Evolutionary conservation across 495 filamentous ascomycete genomes (phyloP), one percentile per base, ranked within the genome.

Genomic region (Lasiosphaeria miniovina): DNA sequence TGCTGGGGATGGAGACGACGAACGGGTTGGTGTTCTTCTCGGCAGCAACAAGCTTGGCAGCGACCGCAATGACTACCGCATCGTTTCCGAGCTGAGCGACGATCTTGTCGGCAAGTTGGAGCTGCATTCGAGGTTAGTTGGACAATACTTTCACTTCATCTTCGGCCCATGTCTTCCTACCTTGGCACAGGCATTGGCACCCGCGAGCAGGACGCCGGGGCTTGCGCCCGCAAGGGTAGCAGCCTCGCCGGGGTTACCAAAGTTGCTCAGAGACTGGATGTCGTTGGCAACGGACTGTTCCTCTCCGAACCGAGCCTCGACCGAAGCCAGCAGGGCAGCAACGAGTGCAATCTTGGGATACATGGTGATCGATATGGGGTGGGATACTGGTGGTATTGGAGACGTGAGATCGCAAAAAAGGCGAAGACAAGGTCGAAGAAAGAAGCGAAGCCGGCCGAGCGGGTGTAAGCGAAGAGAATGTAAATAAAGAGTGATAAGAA

Each of bases 11-110:
- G 41, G 65, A 68, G 49, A 79, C 76, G 33, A 65, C 78, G 59
- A 84, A 86, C 43, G 81, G 81, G 74, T 88, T 88, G 76, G 83
- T 83, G 79, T 88, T 87, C 74, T 86, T 82, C 76, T 88, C 85
- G n/a, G 84, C 83, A 11, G 78, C 79, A 6, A 88, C 84, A 0
- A 87, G 74, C 8, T 75, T 79, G 53, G 78, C 78, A 36, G 85
- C 85, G 5, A 79, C 85, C 9, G 76, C 73, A 54, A 87, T 75
- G 53, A 82, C 84, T 58, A 72, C 68, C 24, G 75, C 67, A 54
- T 80, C 78, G 55, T 65, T 77, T 11, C 79, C 81, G 35, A 88
- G 82, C 31, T 77, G 72, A 36, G 77, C 59, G 34, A 88, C 73
- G 69, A 86, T 84, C 56, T 77, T 64, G 62, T 88, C 84, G 65